phyloP scores from a whole-genome alignment of 1,284 basidiomycete species.

The Boletus sp. region DNA sequence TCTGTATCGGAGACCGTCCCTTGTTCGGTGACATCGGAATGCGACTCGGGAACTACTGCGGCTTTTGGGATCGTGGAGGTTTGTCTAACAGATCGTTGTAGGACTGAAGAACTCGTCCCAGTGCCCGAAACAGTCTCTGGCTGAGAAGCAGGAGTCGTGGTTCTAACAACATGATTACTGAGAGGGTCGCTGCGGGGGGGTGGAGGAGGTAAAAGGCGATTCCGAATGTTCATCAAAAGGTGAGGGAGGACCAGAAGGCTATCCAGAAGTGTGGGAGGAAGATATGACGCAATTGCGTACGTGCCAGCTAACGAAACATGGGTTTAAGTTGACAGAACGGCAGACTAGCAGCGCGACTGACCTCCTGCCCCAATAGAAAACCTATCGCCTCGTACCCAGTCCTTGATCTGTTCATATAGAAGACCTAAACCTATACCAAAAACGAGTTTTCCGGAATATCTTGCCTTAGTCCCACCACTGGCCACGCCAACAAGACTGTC shows the following conservation, averaged over 20 bases:
- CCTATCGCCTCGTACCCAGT: constrained; percentile 58
- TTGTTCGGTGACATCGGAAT: constrained; percentile 25
- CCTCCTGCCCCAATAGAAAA: constrained; percentile 73
- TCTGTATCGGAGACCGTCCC: constrained; percentile 58
- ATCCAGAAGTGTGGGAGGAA: constrained; percentile 66
- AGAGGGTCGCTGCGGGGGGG: constrained; percentile 27
- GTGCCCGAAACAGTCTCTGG: background rate
- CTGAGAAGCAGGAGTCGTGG: constrained; percentile 16
- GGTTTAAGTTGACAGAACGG: constrained; percentile 5
- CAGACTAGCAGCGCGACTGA: constrained; percentile 32
- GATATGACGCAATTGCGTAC: constrained; percentile 61
- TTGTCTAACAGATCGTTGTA: constrained; percentile 10
- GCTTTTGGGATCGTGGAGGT: background rate
- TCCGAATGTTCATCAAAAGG: constrained; percentile 56
- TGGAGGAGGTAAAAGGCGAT: constrained; percentile 50
- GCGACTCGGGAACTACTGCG: constrained; percentile 3
- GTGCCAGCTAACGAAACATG: constrained; percentile 47
- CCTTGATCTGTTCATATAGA: constrained; percentile 36
- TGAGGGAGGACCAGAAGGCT: constrained; percentile 62
- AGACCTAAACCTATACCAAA: constrained; percentile 43
- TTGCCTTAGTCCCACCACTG: constrained; percentile 44
- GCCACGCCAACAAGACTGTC: constrained; percentile 53
- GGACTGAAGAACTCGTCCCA: background rate
- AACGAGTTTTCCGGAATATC: constrained; percentile 33
- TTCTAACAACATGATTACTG: constrained; percentile 21